Percentiles rank a stretch among this genome's conserved stretches.
These are phyloP conservation scores for Escallonia herrerae DNA, from an alignment of 129 eudicot species.

Conservation along the genomic window DNA sequence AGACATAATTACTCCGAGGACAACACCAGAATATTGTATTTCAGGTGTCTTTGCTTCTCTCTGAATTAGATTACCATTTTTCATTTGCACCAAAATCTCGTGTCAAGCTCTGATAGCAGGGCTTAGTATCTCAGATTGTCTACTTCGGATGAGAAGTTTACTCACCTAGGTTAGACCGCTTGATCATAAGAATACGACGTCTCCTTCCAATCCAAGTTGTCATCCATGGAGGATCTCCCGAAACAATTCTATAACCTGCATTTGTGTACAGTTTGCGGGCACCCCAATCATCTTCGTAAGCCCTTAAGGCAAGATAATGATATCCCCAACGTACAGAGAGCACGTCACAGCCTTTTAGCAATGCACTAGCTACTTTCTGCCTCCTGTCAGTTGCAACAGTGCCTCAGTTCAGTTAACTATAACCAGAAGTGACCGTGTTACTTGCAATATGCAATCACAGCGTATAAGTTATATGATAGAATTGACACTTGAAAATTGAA, in stretches of 20 bases:
- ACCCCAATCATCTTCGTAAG: conserved; percentile 83
- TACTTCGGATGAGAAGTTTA: no score
- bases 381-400: conserved; percentile 35
- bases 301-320: conserved; percentile 65
- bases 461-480: no score
- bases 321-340: conserved; percentile 58
- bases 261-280: conserved; percentile 54
- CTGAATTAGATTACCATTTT: no score
- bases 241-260: conserved; percentile 57
- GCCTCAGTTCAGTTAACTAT: neutral
- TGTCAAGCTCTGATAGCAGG: no score
- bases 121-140: no score
- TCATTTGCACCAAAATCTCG: no score
- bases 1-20: no score
- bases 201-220: conserved; percentile 67
- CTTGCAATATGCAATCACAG: no score
- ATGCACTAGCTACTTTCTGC: conserved; percentile 63
- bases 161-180: conserved; percentile 11
- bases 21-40: no score
- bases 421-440: no score
- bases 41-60: no score
- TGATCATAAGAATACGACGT: conserved; percentile 76
- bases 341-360: conserved; percentile 83
- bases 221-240: conserved; percentile 66
- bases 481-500: no score